A percentile compares a stretch with the other conserved stretches of the same genome.
Evolutionary conservation across 2,329 filamentous ascomycete genomes (phyloP).

Genomic region (Ambrosiella beaveri): DNA sequence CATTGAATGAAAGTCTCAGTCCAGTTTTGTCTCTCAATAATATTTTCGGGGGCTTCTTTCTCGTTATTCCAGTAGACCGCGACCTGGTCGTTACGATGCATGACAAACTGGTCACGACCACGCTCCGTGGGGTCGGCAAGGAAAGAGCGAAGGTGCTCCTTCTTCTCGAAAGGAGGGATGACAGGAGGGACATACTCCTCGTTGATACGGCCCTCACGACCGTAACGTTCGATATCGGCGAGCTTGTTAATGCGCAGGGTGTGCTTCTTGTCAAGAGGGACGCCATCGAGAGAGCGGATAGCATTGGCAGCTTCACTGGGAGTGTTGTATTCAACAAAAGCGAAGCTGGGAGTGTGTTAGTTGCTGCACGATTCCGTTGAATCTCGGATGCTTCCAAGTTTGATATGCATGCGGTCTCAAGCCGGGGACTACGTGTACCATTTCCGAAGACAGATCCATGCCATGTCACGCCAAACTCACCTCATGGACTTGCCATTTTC

Average conservation of each 20-base stretch:
- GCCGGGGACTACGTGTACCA: neutral
- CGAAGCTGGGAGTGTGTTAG: conserved; percentile 45
- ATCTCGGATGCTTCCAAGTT: neutral
- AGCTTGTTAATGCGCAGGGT: conserved; percentile 93
- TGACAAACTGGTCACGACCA: conserved; percentile 85
- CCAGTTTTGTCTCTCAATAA: conserved; percentile 90
- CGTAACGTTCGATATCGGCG: conserved; percentile 92
- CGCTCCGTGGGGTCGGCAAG: conserved; percentile 63
- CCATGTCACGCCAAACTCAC: conserved; percentile 32
- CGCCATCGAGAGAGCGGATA: conserved; percentile 71
- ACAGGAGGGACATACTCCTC: conserved; percentile 74
- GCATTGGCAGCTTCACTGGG: conserved; percentile 78
- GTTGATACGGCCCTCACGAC: conserved; percentile 80
- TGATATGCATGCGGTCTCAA: neutral
- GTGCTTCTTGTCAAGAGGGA: conserved; percentile 91
- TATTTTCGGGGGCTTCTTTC: conserved; percentile 68
- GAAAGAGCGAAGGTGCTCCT: conserved; percentile 89
- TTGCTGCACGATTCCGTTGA: neutral
- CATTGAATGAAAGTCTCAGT: conserved; percentile 96
- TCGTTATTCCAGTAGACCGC: conserved; percentile 98
- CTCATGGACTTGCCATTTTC: conserved; percentile 73
- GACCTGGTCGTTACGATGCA: conserved; percentile 82
- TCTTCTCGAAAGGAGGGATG: conserved; percentile 79
- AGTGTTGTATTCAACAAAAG: conserved; percentile 91
- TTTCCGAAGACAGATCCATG: neutral